These are phyloP conservation scores for Blastobotrys ciferrii DNA, from an alignment of 1,139 yeast species.

Conservation along the genomic window DNA sequence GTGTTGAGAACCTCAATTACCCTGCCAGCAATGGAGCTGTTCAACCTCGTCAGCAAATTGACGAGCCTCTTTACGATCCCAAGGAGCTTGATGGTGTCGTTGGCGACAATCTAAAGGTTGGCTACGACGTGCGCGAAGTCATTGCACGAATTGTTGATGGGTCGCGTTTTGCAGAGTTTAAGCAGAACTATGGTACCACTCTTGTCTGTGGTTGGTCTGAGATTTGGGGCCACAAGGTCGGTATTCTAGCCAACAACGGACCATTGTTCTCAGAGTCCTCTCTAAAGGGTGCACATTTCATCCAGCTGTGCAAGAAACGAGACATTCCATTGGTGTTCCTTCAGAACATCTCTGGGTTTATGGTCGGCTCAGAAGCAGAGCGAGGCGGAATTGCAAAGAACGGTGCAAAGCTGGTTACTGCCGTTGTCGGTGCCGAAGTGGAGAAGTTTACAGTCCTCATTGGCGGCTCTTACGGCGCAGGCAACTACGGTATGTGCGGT, in stretches of 20 bases:
- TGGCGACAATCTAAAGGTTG: slow-evolving; percentile 35
- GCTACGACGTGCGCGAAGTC: slow-evolving; percentile 37
- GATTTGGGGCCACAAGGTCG: slow-evolving; percentile 37
- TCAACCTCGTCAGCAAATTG: slow-evolving; percentile 19
- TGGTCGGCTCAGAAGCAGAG: slow-evolving; percentile 40
- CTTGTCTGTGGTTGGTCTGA: slow-evolving; percentile 36
- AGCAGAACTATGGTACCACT: slow-evolving; percentile 36
- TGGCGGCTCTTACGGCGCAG: slow-evolving; percentile 40
- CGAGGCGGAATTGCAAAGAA: slow-evolving; percentile 40
- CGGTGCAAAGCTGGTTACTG: slow-evolving; percentile 39
- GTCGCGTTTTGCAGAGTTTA: slow-evolving; percentile 36
- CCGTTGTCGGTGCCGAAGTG: slow-evolving; percentile 38
- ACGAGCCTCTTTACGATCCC: slow-evolving; percentile 35
- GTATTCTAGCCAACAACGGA: slow-evolving; percentile 39
- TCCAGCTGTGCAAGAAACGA: slow-evolving; percentile 37
- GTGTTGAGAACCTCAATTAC: slow-evolving; percentile 34
- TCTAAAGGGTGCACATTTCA: slow-evolving; percentile 38
- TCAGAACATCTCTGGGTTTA: slow-evolving; percentile 39
- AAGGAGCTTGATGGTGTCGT: slow-evolving; percentile 37
- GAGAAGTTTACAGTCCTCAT: slow-evolving; percentile 37
- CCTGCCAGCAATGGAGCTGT: not conserved
- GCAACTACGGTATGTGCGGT: slow-evolving; percentile 41
- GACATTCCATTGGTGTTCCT: slow-evolving; percentile 36
- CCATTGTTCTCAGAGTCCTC: slow-evolving; percentile 38
- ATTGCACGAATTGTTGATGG: slow-evolving; percentile 39